These are phyloP conservation scores for Suhomyces guaymorum DNA, from an alignment of 1,139 yeast genomes.

Conservation along the genomic window DNA sequence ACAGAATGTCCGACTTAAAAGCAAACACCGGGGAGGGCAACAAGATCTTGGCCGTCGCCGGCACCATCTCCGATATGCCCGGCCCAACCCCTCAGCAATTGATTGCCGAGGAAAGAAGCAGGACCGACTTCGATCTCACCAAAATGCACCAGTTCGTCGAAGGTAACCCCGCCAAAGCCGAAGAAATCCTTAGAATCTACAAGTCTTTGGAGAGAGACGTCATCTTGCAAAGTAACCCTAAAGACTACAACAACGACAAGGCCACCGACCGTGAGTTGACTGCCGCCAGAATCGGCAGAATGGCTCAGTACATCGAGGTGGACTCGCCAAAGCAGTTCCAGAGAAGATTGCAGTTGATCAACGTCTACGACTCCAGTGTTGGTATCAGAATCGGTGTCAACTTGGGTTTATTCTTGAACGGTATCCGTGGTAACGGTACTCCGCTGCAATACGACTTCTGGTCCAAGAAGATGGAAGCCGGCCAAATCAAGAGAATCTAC, in stretches of 20 bases:
- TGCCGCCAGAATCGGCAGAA: constrained; percentile 39
- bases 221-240: constrained; percentile 44
- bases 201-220: constrained; percentile 57
- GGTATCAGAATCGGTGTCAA: constrained; percentile 60
- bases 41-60: constrained; percentile 5
- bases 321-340: constrained; percentile 48
- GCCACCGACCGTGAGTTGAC: constrained; percentile 53
- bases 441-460: constrained; percentile 63
- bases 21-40: not conserved
- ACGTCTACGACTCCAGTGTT: constrained; percentile 60
- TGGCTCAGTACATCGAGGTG: constrained; percentile 50
- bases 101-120: constrained; percentile 49
- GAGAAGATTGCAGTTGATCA: constrained; percentile 44
- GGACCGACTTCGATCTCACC: constrained; percentile 44
- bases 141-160: constrained; percentile 46
- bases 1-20: not conserved
- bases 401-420: constrained; percentile 67
- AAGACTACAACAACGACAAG: constrained; percentile 55
- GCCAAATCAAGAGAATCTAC: constrained; percentile 62
- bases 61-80: constrained; percentile 9
- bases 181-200: constrained; percentile 46
- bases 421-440: constrained; percentile 75
- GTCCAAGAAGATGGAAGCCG: constrained; percentile 74
- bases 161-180: constrained; percentile 50
- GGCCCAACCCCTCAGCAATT: constrained; percentile 26